These are phyloP conservation scores for Leptodermis oblonga DNA, from an alignment of 257 asterid species.

Conservation along the genomic window DNA sequence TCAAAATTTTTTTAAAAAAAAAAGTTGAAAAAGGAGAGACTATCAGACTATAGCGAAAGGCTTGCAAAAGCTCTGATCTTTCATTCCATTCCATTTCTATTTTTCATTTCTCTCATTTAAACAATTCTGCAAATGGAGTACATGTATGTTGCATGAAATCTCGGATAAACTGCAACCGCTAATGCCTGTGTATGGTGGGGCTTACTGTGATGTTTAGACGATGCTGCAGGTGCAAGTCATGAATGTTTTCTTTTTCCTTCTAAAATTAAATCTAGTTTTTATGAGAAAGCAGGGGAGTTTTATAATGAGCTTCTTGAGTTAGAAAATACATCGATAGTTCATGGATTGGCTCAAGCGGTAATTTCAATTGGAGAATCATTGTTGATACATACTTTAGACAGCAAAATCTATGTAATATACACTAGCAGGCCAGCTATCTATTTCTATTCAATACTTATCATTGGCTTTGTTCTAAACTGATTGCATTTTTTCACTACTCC, in stretches of 20 bases:
- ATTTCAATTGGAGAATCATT: background rate
- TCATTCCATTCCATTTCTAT: too few relatives aligned
- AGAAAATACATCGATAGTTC: background rate
- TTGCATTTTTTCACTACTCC: background rate
- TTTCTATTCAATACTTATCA: background rate
- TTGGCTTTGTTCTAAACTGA: background rate
- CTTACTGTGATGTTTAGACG: background rate
- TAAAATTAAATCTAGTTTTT: background rate
- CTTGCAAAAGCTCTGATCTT: too few relatives aligned
- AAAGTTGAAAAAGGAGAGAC: too few relatives aligned
- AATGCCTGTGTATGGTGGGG: background rate
- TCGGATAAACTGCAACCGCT: background rate
- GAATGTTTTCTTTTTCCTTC: background rate
- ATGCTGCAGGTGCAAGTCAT: background rate
- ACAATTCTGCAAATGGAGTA: background rate
- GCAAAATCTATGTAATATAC: background rate
- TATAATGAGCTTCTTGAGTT: background rate
- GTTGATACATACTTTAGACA: background rate
- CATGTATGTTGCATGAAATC: background rate
- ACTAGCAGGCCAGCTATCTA: background rate
- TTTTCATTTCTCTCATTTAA: too few relatives aligned
- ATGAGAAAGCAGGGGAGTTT: background rate
- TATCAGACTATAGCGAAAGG: too few relatives aligned
- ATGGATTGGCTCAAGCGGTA: background rate
- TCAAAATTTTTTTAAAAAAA: too few relatives aligned